phyloP scores from a whole-genome alignment of 306 rosid genomes.

The Hylodesmum podocarpum region DNA sequence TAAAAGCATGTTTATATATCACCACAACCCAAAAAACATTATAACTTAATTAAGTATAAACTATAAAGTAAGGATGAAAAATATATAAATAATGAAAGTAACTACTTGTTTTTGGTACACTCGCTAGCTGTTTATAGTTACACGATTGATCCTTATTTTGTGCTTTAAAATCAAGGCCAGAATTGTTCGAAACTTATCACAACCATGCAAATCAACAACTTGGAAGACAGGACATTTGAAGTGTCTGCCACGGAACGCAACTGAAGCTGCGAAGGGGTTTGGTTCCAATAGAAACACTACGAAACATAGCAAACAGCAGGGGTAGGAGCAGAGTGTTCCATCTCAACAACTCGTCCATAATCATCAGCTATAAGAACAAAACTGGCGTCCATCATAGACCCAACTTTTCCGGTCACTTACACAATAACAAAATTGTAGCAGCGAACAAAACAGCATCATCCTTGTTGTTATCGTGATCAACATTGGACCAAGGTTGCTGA shows the following conservation, averaged over 20 bases:
- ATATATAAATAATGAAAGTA: not conserved
- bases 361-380: constrained; percentile 10
- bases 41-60: too few relatives aligned
- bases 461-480: not conserved
- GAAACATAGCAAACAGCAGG: constrained; percentile 16
- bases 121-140: not conserved
- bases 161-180: not conserved
- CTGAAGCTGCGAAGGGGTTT: constrained; percentile 22
- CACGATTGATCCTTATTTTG: not conserved
- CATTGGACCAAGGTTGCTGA: constrained; percentile 24
- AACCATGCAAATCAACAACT: constrained; percentile 20
- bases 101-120: not conserved
- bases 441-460: constrained; percentile 7
- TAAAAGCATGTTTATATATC: too few relatives aligned
- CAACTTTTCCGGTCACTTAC: constrained; percentile 26
- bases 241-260: not conserved
- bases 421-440: constrained; percentile 24
- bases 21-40: too few relatives aligned
- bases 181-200: too few relatives aligned
- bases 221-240: not conserved
- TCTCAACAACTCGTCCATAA: not conserved
- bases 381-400: not conserved
- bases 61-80: too few relatives aligned
- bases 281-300: constrained; percentile 25
- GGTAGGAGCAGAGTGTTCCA: not conserved